A percentile compares a stretch with the other conserved stretches of the same genome.
These are phyloP conservation scores for Pezicula rhizophila DNA, from an alignment of 2,329 filamentous ascomycete genomes.

Conservation along the genomic window DNA sequence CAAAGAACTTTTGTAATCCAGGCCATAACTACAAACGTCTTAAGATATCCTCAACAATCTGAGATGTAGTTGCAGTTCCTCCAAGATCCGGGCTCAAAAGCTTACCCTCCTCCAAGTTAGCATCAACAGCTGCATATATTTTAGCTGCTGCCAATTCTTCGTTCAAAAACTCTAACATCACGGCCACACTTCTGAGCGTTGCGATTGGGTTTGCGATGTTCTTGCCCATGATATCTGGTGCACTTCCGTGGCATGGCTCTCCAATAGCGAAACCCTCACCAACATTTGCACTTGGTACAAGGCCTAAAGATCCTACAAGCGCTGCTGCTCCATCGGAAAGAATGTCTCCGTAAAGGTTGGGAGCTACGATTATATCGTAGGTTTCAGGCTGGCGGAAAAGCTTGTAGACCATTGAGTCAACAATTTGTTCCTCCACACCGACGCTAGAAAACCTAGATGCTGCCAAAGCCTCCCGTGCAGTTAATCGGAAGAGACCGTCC, in stretches of 20 bases:
- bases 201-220: constrained; percentile 95
- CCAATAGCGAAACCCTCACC: constrained; percentile 92
- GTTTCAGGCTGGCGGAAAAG: constrained; percentile 91
- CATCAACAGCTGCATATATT: constrained; percentile 91
- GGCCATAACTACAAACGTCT: constrained; percentile 58
- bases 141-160: constrained; percentile 79
- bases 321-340: constrained; percentile 92
- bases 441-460: constrained; percentile 58
- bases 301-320: constrained; percentile 82
- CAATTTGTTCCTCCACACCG: constrained; percentile 89
- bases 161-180: constrained; percentile 95
- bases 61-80: constrained; percentile 75
- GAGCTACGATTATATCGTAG: constrained; percentile 97
- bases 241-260: constrained; percentile 94
- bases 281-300: constrained; percentile 93
- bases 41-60: constrained; percentile 84
- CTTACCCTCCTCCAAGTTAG: constrained; percentile 75
- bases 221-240: constrained; percentile 90
- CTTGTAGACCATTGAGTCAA: constrained; percentile 99
- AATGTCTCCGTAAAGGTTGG: constrained; percentile 96
- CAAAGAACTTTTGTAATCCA: constrained; percentile 3
- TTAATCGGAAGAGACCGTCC: constrained; percentile 87
- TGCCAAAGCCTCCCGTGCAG: constrained; percentile 67
- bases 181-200: constrained; percentile 79
- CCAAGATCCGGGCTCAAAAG: constrained; percentile 86